Conservation (phyloP, 441 rosid genomes). For the Euphorbia corollata region DNA sequence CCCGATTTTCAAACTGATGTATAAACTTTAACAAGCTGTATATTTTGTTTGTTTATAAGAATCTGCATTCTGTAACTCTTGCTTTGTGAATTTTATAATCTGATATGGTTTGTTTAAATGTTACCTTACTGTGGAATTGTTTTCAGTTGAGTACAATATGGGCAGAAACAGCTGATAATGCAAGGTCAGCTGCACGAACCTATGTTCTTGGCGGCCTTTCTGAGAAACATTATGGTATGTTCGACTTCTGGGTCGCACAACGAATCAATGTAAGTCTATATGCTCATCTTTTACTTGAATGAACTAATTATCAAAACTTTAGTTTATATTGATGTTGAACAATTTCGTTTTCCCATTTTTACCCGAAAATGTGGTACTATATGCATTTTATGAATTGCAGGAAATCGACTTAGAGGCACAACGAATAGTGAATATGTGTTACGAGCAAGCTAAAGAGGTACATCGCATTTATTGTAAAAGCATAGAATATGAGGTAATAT, state of each 20-base stretch:
- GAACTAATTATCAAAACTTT: too few relatives aligned
- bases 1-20: not conserved
- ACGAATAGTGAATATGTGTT: slow-evolving; percentile 54
- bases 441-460: slow-evolving; percentile 82
- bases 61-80: not conserved
- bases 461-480: not conserved
- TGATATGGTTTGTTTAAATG: slow-evolving; percentile 1
- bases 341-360: not conserved
- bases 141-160: slow-evolving; percentile 89
- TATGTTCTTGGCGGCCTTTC: slow-evolving; percentile 87
- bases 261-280: slow-evolving; percentile 56
- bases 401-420: slow-evolving; percentile 71
- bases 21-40: not conserved
- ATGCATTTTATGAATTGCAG: slow-evolving; percentile 33
- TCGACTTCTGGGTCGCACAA: slow-evolving; percentile 69
- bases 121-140: slow-evolving; percentile 13
- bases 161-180: slow-evolving; percentile 92
- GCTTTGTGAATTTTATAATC: not conserved
- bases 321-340: too few relatives aligned
- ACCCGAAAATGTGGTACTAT: not conserved
- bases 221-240: slow-evolving; percentile 67
- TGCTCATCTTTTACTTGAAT: too few relatives aligned
- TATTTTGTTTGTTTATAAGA: not conserved
- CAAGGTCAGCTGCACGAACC: slow-evolving; percentile 78
- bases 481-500: slow-evolving; percentile 8